Percentiles rank a stretch among this genome's conserved stretches.
Evolutionary conservation across 768 basidiomycete species (phyloP).

Genomic region (Auriculariales sp.): DNA sequence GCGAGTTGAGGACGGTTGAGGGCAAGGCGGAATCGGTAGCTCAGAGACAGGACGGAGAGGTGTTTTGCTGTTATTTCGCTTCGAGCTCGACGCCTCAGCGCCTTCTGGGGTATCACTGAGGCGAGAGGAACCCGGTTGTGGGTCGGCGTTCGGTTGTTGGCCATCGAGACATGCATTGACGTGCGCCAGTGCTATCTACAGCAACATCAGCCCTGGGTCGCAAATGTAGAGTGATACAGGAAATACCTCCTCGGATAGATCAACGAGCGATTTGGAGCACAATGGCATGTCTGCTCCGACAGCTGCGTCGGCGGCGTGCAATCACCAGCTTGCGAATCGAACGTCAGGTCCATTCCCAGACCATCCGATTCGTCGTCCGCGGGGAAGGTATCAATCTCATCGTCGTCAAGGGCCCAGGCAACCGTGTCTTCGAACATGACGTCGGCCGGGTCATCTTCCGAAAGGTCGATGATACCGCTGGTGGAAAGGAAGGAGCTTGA

Average conservation of each 20-base stretch:
- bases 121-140: constrained; percentile 7
- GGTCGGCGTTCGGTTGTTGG: background rate
- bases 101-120: constrained; percentile 13
- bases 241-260: constrained; percentile 15
- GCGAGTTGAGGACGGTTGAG: too few relatives aligned
- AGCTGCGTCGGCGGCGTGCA: constrained; percentile 1
- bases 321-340: constrained; percentile 3
- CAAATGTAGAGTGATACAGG: constrained; percentile 7
- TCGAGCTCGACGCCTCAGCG: constrained; percentile 5
- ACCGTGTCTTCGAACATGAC: constrained; percentile 17
- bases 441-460: background rate
- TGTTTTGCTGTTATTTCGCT: constrained; percentile 11
- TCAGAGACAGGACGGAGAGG: constrained; percentile 11
- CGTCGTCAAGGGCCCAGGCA: constrained; percentile 64
- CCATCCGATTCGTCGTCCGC: constrained; percentile 14
- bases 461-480: background rate
- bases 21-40: constrained; percentile 10
- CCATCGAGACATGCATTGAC: constrained; percentile 48
- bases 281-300: too few relatives aligned
- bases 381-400: constrained; percentile 35
- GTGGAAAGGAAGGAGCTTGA: background rate
- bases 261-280: constrained; percentile 16
- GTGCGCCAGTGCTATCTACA: constrained; percentile 36
- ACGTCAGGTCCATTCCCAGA: constrained; percentile 16
- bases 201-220: background rate